These are phyloP conservation scores for Amphibolis antarctica DNA, from an alignment of 106 monocot species.

Conservation along the genomic window DNA sequence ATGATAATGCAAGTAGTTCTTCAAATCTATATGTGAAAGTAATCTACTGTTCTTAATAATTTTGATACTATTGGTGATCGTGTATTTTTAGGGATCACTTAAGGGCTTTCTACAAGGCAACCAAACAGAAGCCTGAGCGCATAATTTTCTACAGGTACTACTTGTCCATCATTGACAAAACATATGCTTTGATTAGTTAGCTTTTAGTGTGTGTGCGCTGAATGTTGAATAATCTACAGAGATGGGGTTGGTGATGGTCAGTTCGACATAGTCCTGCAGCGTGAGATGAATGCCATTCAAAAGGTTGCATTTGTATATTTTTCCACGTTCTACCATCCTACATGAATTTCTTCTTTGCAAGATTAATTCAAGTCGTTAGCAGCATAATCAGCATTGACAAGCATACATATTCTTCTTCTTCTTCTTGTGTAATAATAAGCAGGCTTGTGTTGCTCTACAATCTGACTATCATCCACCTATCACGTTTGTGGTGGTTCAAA, in stretches of 20 bases:
- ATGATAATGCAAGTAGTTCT: slow-evolving; percentile 40
- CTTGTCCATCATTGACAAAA: too few species aligned
- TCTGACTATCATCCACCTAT: slow-evolving; percentile 45
- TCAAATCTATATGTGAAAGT: too few species aligned
- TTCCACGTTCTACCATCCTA: neutral
- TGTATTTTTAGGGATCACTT: slow-evolving; percentile 46
- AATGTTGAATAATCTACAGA: neutral
- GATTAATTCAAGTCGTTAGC: too few species aligned
- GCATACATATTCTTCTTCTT: too few species aligned
- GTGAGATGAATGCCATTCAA: slow-evolving; percentile 69
- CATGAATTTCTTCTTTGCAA: too few species aligned
- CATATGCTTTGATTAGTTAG: too few species aligned
- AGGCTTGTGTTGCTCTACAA: slow-evolving; percentile 70
- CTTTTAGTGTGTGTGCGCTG: too few species aligned
- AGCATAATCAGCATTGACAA: too few species aligned
- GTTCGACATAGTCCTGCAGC: slow-evolving; percentile 45
- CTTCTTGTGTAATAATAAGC: too few species aligned
- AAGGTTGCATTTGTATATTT: slow-evolving; percentile 21
- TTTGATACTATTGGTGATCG: too few species aligned
- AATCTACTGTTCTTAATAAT: too few species aligned
- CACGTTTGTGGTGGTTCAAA: slow-evolving; percentile 88
- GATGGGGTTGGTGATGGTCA: slow-evolving; percentile 38
- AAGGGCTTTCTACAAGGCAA: slow-evolving; percentile 24
- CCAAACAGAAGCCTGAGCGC: slow-evolving; percentile 31
- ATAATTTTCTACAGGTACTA: slow-evolving; percentile 83